These are phyloP conservation scores for Leishmania gerbilli DNA, from an alignment of 208 protist species.

Conservation along the genomic window DNA sequence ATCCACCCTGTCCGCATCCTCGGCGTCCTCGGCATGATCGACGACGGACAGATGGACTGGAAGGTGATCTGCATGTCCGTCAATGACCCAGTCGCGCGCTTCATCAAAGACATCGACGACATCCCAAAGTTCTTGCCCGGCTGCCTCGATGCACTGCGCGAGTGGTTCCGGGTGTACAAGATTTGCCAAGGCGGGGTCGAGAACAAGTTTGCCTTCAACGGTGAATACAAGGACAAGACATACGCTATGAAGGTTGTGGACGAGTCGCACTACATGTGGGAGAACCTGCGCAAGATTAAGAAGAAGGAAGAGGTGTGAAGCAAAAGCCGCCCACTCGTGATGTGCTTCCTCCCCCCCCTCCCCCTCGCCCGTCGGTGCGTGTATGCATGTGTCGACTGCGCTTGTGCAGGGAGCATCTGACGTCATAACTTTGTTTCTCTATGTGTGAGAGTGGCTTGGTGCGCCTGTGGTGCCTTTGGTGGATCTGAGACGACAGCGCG, in stretches of 20 bases:
- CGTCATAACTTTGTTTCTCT: not conserved
- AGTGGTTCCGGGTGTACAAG: slow-evolving; percentile 94
- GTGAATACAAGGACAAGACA: slow-evolving; percentile 87
- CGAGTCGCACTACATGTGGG: slow-evolving; percentile 93
- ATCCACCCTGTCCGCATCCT: slow-evolving; percentile 89
- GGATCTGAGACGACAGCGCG: not conserved
- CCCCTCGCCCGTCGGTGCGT: not conserved
- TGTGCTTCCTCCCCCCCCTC: not conserved
- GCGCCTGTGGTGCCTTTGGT: not conserved
- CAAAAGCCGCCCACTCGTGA: not conserved
- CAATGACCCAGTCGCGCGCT: slow-evolving; percentile 88
- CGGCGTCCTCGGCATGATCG: slow-evolving; percentile 94
- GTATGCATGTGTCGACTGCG: not conserved
- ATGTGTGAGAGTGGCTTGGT: not conserved
- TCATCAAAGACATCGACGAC: slow-evolving; percentile 90
- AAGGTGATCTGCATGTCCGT: slow-evolving; percentile 94
- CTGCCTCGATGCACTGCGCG: slow-evolving; percentile 85
- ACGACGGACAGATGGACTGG: slow-evolving; percentile 96
- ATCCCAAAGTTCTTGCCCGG: slow-evolving; percentile 90
- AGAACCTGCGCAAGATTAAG: slow-evolving; percentile 90
- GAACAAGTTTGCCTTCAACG: slow-evolving; percentile 92
- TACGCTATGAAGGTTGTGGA: slow-evolving; percentile 88
- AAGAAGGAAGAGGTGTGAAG: slow-evolving; percentile 73
- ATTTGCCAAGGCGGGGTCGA: slow-evolving; percentile 92
- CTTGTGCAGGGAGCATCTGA: not conserved